Evolutionary conservation across 2,329 filamentous ascomycete genomes (phyloP).

Genomic region (Botryotinia globosa): DNA sequence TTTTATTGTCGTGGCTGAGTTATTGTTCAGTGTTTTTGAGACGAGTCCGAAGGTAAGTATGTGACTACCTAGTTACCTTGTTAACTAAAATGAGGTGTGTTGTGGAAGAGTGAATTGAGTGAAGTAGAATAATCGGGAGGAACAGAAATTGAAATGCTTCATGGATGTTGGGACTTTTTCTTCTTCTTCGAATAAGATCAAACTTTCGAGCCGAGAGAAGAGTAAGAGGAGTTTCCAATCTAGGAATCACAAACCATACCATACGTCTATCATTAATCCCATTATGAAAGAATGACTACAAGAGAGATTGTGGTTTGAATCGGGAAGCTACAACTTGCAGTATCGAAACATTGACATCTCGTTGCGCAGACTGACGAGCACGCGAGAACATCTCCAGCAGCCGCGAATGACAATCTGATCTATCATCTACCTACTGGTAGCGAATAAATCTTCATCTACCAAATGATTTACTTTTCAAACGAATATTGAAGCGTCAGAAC

Average conservation of each 20-base stretch:
- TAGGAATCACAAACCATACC: background rate
- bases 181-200: background rate
- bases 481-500: background rate
- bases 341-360: background rate
- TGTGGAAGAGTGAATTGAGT: background rate
- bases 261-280: background rate
- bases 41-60: background rate
- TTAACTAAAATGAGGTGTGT: background rate
- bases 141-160: background rate
- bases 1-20: background rate
- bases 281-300: background rate
- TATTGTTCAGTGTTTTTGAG: background rate
- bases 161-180: background rate
- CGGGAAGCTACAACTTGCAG: conserved; percentile 1
- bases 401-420: background rate
- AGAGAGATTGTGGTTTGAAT: background rate
- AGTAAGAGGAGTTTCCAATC: background rate
- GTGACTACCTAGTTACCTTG: background rate
- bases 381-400: background rate
- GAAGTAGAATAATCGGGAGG: background rate
- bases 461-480: background rate
- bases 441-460: too few relatives aligned
- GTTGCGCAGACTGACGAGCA: background rate
- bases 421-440: too few relatives aligned
- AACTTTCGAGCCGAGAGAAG: background rate